Evolutionary conservation across 2,329 filamentous ascomycete species (phyloP).

Genomic region (Xylaria sp.): DNA sequence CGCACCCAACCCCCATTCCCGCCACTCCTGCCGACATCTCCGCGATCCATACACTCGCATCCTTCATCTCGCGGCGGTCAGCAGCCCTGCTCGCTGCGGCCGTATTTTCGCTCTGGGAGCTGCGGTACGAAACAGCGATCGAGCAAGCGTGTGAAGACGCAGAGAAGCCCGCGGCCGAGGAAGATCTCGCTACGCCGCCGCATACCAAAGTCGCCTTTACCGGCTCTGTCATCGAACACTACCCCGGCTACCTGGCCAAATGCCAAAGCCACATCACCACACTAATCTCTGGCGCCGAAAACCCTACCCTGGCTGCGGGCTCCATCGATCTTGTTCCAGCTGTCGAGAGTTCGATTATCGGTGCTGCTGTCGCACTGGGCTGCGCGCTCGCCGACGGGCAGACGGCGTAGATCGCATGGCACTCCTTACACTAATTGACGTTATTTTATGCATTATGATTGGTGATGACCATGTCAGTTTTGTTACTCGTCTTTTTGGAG

Average conservation of each 20-base stretch:
- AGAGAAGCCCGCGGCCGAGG: constrained; percentile 34
- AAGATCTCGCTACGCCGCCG: constrained; percentile 45
- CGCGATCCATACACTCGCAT: constrained; percentile 59
- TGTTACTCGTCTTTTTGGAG: not conserved
- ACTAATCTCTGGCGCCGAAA: constrained; percentile 54
- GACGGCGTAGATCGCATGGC: constrained; percentile 6
- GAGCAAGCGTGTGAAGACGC: constrained; percentile 49
- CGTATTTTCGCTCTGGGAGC: constrained; percentile 63
- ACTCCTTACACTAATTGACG: too few species aligned
- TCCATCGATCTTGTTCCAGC: constrained; percentile 70
- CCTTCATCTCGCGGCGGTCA: constrained; percentile 61
- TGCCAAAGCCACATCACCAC: constrained; percentile 69
- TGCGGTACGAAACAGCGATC: constrained; percentile 55
- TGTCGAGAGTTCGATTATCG: constrained; percentile 75
- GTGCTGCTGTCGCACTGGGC: constrained; percentile 74
- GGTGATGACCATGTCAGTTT: constrained; percentile 1
- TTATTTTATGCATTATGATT: constrained; percentile 11
- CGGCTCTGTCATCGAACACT: constrained; percentile 79
- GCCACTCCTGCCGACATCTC: constrained; percentile 53
- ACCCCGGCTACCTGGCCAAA: constrained; percentile 67
- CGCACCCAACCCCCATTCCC: constrained; percentile 51
- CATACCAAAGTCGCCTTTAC: constrained; percentile 75
- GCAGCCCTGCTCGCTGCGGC: constrained; percentile 64
- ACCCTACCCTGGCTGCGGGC: constrained; percentile 17
- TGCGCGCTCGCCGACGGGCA: constrained; percentile 40